Conservation (phyloP, 805 yeast species). For the Candida palmyrensis region DNA sequence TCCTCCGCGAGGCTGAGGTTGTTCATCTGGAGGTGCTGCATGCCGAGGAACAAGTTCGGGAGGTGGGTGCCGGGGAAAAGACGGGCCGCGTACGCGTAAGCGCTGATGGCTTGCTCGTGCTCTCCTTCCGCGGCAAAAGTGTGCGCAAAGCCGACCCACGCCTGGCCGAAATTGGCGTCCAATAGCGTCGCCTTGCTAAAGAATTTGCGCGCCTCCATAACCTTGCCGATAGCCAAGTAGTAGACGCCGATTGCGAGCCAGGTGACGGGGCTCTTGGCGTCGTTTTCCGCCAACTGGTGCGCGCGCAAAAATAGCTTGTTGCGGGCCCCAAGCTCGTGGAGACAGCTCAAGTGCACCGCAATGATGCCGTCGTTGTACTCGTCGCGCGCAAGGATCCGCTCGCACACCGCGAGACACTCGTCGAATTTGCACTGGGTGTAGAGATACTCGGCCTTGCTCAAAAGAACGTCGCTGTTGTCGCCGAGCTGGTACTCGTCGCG, state of each 20-base stretch:
- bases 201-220: constrained; percentile 78
- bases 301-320: constrained; percentile 77
- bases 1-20: constrained; percentile 82
- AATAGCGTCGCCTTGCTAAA: constrained; percentile 86
- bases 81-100: constrained; percentile 92
- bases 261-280: constrained; percentile 76
- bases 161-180: constrained; percentile 86
- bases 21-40: constrained; percentile 91
- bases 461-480: constrained; percentile 63
- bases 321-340: constrained; percentile 78
- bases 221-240: constrained; percentile 67
- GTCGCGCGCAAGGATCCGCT: constrained; percentile 52
- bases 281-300: constrained; percentile 79
- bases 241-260: constrained; percentile 94
- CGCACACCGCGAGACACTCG: constrained; percentile 72
- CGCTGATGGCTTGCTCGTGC: constrained; percentile 96
- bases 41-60: constrained; percentile 86
- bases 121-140: constrained; percentile 98
- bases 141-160: constrained; percentile 98
- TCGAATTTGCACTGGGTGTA: constrained; percentile 76
- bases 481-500: constrained; percentile 68
- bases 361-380: constrained; percentile 65
- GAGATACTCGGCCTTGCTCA: constrained; percentile 62
- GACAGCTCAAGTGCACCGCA: constrained; percentile 77
- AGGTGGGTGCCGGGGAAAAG: constrained; percentile 87